Base-by-base conservation (phyloP, 345 rosid species). In the Leavenworthia alabamica region DNA sequence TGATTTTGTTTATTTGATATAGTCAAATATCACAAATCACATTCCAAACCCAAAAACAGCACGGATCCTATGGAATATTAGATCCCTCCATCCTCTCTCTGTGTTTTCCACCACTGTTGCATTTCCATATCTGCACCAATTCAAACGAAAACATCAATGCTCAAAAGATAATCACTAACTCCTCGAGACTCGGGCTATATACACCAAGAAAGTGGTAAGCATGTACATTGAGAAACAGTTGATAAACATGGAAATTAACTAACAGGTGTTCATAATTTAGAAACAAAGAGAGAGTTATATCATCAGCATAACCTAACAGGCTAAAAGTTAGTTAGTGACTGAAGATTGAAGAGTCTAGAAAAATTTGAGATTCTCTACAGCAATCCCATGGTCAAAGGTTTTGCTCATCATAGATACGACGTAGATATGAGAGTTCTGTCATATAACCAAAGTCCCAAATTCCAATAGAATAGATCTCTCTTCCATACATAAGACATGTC, bases 11-110 rank as follows among this genome's bases (percentile, higher is more conserved):
- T 47, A 56, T 31, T 41, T 20, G 46, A 27, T 51, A n/a, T n/a
- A 11, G 27, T 17, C 71, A 65, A 42, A 35, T n/a, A 58, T 47
- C 52, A 39, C 7, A 26, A 66, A 64, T 81, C 81, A 86, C 8
- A 86, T 69, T 62, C 86, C 97, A 78, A 89, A 93, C 61, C 97
- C 96, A 47, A 93, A 89, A 57, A 85, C 88, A 4, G 97, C 91
- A 6, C 96, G 83, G 64, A 93, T 86, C 82, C 73, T 85, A 24
- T 93, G 78, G 80, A 93, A 85, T 33, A 89, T 93, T 28, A 83
- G 89, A 73, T 87, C 91, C 48, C 92, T 78, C 99, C 99, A 89
- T 61, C 99, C 97, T 75, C 96, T 84, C 83, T 93, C 92, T 0
- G 97, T 93, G 80, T 89, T 93, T 72, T 87, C 97, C 74, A 75